These are phyloP conservation scores for Flaveria robusta DNA, from an alignment of 129 eudicot genomes.

Conservation along the genomic window DNA sequence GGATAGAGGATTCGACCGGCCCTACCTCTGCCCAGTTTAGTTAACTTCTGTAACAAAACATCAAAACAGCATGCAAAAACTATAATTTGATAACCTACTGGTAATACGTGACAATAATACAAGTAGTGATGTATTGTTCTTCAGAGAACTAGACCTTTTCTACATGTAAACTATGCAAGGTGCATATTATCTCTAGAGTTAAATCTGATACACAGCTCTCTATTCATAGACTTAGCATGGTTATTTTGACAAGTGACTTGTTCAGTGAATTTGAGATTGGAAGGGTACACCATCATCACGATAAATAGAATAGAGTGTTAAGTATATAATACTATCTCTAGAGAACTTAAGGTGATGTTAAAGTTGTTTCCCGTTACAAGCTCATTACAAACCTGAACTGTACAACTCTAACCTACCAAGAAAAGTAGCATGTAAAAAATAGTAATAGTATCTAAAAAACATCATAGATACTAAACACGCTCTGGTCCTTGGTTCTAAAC, in stretches of 20 bases:
- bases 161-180: not conserved
- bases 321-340: not conserved
- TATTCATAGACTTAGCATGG: not conserved
- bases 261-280: not conserved
- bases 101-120: not conserved
- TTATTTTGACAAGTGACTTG: not conserved
- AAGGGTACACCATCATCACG: not conserved
- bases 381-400: too few species aligned
- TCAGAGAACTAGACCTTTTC: not conserved
- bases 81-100: too few species aligned
- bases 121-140: not conserved
- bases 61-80: too few species aligned
- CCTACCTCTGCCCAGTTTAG: too few species aligned
- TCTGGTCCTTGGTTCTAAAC: not conserved
- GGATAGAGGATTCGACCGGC: too few species aligned
- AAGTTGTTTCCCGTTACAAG: too few species aligned
- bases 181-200: not conserved
- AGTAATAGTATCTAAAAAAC: not conserved
- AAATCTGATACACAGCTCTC: not conserved
- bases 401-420: too few species aligned
- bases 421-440: too few species aligned
- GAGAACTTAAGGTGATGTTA: not conserved
- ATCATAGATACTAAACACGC: not conserved
- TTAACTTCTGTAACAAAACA: not conserved
- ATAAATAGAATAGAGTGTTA: not conserved